Evolutionary conservation across 306 rosid genomes (phyloP), one percentile per base, ranked within the genome.

Genomic region (Astragalus membranaceus): DNA sequence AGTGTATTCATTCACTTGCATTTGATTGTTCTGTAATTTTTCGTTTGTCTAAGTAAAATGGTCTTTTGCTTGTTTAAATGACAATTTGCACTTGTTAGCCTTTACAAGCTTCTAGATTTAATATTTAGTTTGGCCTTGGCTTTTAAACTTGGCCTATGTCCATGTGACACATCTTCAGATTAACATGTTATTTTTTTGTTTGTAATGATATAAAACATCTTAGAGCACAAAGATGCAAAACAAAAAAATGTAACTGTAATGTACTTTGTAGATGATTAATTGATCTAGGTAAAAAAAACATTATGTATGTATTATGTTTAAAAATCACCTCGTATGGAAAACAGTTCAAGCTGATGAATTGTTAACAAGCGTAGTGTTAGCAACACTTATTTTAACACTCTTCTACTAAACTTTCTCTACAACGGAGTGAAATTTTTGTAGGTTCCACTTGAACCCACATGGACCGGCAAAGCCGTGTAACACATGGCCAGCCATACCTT

Each of bases 1-100:
- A 36, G 8, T n/a, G 9, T 59, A 36, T 4, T 7, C 8, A 59
- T 36, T 47, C 12, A 33, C 44, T 56, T 56, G 10, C 30, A 12
- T 48, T 48, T 67, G 43, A 39, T 42, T n/a, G 36, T 50, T 76
- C 42, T 64, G 15, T 43, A 74, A 30, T 65, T 29, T 57, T 65
- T 17, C 0, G 0, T 55, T 53, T 54, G 78, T 43, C 36, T 43
- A 59, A 53, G 51, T 36, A n/a, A 50, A 23, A 41, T 13, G 4
- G 9, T 26, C n/a, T 60, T n/a, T 23, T 49, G 29, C 8, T 48
- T 72, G 52, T 16, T 29, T 11, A 39, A 10, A 17, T 39, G 5
- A 3, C 51, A 35, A 20, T 15, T 9, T 48, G 37, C 48, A 20
- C 53, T 15, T 61, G 30, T 41, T 23, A 11, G 4, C 44, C 23